Conservation (phyloP, 73 alveolate genomes). For the Paramecium octaurelia region DNA sequence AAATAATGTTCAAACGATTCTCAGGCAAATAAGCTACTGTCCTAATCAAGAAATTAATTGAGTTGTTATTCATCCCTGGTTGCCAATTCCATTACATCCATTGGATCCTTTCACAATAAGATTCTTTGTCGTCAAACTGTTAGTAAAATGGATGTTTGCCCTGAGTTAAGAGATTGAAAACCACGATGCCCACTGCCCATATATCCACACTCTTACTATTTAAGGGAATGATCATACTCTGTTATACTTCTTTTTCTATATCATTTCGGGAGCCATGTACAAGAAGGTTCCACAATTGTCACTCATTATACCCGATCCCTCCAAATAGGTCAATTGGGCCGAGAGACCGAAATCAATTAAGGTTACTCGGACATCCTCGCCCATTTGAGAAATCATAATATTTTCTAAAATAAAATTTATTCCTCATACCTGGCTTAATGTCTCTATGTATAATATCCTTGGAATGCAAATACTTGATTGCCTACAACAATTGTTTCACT, state of each 20-base stretch:
- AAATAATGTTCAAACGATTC: neutral
- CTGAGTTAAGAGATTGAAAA: neutral
- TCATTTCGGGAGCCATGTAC: slow-evolving; percentile 78
- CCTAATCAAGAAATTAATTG: neutral
- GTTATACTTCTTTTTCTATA: slow-evolving; percentile 64
- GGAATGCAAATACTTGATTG: neutral
- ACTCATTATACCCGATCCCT: neutral
- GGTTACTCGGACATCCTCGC: neutral
- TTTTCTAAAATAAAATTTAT: neutral
- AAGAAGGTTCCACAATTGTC: slow-evolving; percentile 76
- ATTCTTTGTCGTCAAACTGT: neutral
- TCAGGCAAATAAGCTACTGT: slow-evolving; percentile 1
- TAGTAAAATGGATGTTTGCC: slow-evolving; percentile 4
- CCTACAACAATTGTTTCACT: neutral
- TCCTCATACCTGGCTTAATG: neutral
- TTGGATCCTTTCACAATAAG: neutral
- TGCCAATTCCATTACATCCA: slow-evolving; percentile 19
- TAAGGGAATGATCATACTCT: neutral
- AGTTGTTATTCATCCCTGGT: neutral
- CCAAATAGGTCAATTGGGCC: neutral
- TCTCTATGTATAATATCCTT: neutral
- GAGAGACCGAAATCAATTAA: slow-evolving; percentile 13
- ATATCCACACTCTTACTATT: slow-evolving; percentile 5
- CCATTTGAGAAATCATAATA: neutral
- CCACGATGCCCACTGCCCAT: slow-evolving; percentile 17